Conservation (phyloP, 495 filamentous ascomycete genomes). For the Penicillium daleae region DNA sequence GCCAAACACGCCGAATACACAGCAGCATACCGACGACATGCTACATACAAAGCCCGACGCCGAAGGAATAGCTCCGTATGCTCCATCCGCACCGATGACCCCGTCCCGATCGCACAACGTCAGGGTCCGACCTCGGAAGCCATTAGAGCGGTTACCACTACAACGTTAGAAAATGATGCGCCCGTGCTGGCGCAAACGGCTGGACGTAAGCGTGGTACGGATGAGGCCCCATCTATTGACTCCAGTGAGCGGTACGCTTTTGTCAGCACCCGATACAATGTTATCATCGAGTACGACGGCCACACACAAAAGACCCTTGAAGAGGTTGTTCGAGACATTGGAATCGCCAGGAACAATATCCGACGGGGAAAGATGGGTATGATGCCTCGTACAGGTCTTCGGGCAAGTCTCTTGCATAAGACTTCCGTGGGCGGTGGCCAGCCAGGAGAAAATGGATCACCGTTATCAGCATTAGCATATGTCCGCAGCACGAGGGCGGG, state of each 20-base stretch:
- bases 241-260: constrained; percentile 47
- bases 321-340: constrained; percentile 76
- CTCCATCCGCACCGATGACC: constrained; percentile 49
- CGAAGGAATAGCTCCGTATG: constrained; percentile 51
- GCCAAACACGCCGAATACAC: constrained; percentile 69
- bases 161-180: constrained; percentile 10
- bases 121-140: constrained; percentile 22
- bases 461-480: constrained; percentile 16
- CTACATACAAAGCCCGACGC: constrained; percentile 33
- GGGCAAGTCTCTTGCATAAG: constrained; percentile 25
- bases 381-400: constrained; percentile 25
- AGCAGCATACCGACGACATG: constrained; percentile 43
- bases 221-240: constrained; percentile 35
- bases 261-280: constrained; percentile 75
- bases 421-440: constrained; percentile 8
- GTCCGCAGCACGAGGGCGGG: constrained; percentile 40
- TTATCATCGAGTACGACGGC: constrained; percentile 89
- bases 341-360: constrained; percentile 77
- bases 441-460: constrained; percentile 12
- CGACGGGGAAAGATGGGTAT: constrained; percentile 69
- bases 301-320: constrained; percentile 82
- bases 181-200: constrained; percentile 23
- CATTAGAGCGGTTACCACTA: constrained; percentile 10
- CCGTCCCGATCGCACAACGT: constrained; percentile 27
- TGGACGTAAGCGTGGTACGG: constrained; percentile 34